Evolutionary conservation across 1,284 basidiomycete species (phyloP), one percentile per base, ranked within the genome.

Genomic region (Apiotrichum brassicae): DNA sequence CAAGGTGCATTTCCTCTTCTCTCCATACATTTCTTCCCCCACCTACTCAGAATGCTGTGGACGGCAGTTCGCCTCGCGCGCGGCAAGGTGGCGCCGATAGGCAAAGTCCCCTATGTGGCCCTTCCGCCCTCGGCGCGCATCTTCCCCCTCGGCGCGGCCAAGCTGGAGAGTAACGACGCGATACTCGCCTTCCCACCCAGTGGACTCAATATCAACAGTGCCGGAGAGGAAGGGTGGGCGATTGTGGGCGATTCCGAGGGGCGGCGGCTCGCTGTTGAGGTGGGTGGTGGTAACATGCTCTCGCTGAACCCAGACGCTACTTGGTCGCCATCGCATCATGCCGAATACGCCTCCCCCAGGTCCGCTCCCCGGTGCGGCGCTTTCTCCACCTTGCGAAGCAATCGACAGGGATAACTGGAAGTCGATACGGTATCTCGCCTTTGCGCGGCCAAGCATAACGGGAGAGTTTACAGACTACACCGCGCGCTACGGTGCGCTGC

Each of bases 391-490:
- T 3, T 13, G 26, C 14, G 6, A 33, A 8, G 44, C 48, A 5
- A 19, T 47, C n/a, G 51, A 47, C 36, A 5, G n/a, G 16, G 49
- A 47, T 23, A 26, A 23, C 62, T 35, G 58, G 53, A 16, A 75
- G 8, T 72, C 74, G 14, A 72, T 90, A 32, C 75, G 81, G 6
- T 76, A 85, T 40, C 83, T 91, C 5, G 84, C 85, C 0, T 91
- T 91, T 62, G 79, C 83, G 0, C 82, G 86, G 51, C 78, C 83
- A 35, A 76, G 78, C 0, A 71, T 78, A 0, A 79, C 82, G 0
- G 78, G 84, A 6, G 86, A 79, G n/a, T 97, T 95, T 70, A 86
- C 86, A 54, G 91, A 95, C 71, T 94, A 86, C 65, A 87, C 88
- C 0, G 87, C 89, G 1, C 82, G 90, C 4, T 97, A 93, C 65